Evolutionary conservation across 2,329 filamentous ascomycete genomes (phyloP).

Genomic region (Rutstroemia sp.): DNA sequence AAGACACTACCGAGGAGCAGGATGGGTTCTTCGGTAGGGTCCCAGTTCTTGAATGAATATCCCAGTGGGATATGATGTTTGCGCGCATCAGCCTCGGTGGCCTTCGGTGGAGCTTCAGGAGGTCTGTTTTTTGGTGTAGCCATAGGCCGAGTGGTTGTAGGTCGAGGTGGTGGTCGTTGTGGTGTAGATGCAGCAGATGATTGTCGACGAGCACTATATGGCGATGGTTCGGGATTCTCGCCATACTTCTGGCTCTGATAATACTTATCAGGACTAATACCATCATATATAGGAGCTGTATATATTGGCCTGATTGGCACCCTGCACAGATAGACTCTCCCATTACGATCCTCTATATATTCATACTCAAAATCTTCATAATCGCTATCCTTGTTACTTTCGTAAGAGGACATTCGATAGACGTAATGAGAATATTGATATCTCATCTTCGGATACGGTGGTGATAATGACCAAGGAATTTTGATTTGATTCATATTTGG

Average conservation of each 20-base stretch:
- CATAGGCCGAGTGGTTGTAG: slow-evolving; percentile 19
- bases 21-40: slow-evolving; percentile 88
- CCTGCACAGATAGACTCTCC: slow-evolving; percentile 18
- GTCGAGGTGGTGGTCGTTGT: slow-evolving; percentile 20
- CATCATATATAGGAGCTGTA: slow-evolving; percentile 28
- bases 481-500: slow-evolving; percentile 29
- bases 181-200: slow-evolving; percentile 26
- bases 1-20: slow-evolving; percentile 92
- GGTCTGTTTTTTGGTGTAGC: slow-evolving; percentile 27
- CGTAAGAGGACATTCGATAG: slow-evolving; percentile 31
- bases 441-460: slow-evolving; percentile 23
- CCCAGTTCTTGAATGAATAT: slow-evolving; percentile 98
- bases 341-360: slow-evolving; percentile 27
- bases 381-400: slow-evolving; percentile 32
- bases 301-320: slow-evolving; percentile 14
- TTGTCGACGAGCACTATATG: slow-evolving; percentile 22
- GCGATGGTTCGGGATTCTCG: slow-evolving; percentile 24
- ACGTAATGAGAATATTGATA: slow-evolving; percentile 27
- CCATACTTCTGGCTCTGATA: slow-evolving; percentile 26
- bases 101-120: slow-evolving; percentile 36
- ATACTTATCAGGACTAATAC: slow-evolving; percentile 31
- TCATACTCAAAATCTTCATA: slow-evolving; percentile 17
- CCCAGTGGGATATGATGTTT: slow-evolving; percentile 73
- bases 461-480: slow-evolving; percentile 28
- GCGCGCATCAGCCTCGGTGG: slow-evolving; percentile 52